Conservation (phyloP, 1,284 basidiomycete genomes). For the Thelephora terrestris region DNA sequence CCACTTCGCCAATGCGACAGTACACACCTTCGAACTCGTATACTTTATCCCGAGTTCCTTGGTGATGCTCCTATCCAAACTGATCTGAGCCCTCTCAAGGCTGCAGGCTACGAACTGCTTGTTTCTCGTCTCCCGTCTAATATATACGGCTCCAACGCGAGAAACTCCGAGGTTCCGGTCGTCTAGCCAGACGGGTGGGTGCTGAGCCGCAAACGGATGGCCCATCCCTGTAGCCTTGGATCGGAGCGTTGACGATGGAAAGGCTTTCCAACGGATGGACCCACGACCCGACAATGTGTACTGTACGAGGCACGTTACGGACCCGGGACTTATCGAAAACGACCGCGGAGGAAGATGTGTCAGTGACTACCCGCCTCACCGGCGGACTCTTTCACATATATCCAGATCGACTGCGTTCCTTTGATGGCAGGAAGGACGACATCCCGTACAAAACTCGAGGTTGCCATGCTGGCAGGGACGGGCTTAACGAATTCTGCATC, state of each 20-base stretch:
- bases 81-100: background rate
- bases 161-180: slow-evolving; percentile 10
- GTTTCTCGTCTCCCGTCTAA: slow-evolving; percentile 8
- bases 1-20: too few relatives aligned
- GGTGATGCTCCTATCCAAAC: too few relatives aligned
- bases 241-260: too few relatives aligned
- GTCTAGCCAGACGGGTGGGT: slow-evolving; percentile 7
- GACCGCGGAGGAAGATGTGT: slow-evolving; percentile 11
- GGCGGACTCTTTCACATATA: slow-evolving; percentile 12
- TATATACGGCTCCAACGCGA: slow-evolving; percentile 7
- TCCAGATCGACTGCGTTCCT: slow-evolving; percentile 13
- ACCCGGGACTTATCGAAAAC: background rate
- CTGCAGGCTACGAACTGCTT: slow-evolving; percentile 6
- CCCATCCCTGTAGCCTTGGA: too few relatives aligned
- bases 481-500: background rate
- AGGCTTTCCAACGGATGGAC: too few relatives aligned
- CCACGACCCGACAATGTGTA: too few relatives aligned
- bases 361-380: slow-evolving; percentile 12
- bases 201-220: background rate
- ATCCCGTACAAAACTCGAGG: slow-evolving; percentile 12
- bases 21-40: too few relatives aligned
- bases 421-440: slow-evolving; percentile 17
- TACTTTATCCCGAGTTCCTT: too few relatives aligned
- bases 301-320: too few relatives aligned
- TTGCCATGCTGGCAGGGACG: too few relatives aligned